Evolutionary conservation across 176 grass and related monocot genomes (phyloP), one percentile per base, ranked within the genome.

Genomic region (Hsuehochloa calcarea): DNA sequence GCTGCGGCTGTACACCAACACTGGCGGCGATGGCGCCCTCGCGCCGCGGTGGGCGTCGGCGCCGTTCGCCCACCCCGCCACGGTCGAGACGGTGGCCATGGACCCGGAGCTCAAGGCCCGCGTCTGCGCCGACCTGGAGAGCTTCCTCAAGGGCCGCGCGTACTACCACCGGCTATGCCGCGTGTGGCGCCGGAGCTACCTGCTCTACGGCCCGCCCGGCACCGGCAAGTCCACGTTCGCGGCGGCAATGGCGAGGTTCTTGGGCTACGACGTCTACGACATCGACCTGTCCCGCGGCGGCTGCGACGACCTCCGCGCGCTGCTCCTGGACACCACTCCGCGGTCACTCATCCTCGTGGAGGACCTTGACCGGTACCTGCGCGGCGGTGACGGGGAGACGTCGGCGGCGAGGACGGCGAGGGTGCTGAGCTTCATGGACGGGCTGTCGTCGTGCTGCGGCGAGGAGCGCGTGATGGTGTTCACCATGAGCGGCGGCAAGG

Each of bases 151-250:
- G 65, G 97, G 93, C 78, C 90, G 88, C 35, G 78, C 82, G 0
- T 99, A 96, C 86, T 99, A 96, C 78, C 93, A 96, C 83, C 91
- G 86, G 5, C 90, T 99, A 2, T 93, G 97, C 43, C 89, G 97
- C 75, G 93, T 94, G 0, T 99, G 97, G 97, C 97, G 97, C 17
- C 90, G 97, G 69, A 99, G 97, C 88, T 99, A 99, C 81, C 93
- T 99, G 29, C 93, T 99, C 61, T 90, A 94, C 82, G 97, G 97
- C 1, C 68, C 86, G 0, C 82, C 90, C 6, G 97, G 97, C 49
- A 96, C 97, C 3, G 93, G 97, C 39, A 99, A 99, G 74, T 94
- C 97, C 74, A 92, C 93, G 2, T 99, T 99, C 83, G 97, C 88
- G 1, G 97, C 97, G 0, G 97, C 93, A 2, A 94, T 99, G 92